Evolutionary conservation across 495 filamentous ascomycete genomes (phyloP).

Genomic region (Trypethelium eluteriae): DNA sequence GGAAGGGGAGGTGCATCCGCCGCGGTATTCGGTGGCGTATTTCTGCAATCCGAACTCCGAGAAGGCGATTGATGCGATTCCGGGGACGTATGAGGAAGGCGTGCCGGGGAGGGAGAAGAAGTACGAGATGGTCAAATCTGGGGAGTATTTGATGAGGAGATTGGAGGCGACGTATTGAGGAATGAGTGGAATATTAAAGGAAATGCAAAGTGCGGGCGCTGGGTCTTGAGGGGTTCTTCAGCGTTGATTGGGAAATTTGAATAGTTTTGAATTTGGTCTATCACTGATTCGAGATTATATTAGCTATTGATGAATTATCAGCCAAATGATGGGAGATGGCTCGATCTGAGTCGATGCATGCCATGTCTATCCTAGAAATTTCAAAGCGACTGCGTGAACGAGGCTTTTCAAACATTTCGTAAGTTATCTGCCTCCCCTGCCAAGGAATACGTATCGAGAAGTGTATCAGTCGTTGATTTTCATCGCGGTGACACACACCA

Average conservation of each 20-base stretch:
- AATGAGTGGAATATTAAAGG: neutral
- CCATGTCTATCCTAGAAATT: no score
- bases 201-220: neutral
- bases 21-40: constrained; percentile 62
- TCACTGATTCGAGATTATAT: no score
- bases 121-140: constrained; percentile 68
- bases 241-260: neutral
- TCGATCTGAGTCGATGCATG: no score
- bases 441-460: no score
- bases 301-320: no score
- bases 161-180: constrained; percentile 54
- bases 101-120: constrained; percentile 54
- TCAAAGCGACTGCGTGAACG: no score
- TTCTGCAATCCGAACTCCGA: constrained; percentile 91
- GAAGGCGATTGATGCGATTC: constrained; percentile 71
- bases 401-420: no score
- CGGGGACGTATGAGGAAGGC: constrained; percentile 63
- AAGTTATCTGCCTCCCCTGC: no score
- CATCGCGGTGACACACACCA: no score
- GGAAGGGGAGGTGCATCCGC: constrained; percentile 46
- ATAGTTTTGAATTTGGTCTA: neutral
- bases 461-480: no score
- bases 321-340: no score
- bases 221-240: neutral
- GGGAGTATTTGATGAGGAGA: constrained; percentile 73